These are phyloP conservation scores for Paradendryphiella salina DNA, from an alignment of 2,329 filamentous ascomycete genomes.

Conservation along the genomic window DNA sequence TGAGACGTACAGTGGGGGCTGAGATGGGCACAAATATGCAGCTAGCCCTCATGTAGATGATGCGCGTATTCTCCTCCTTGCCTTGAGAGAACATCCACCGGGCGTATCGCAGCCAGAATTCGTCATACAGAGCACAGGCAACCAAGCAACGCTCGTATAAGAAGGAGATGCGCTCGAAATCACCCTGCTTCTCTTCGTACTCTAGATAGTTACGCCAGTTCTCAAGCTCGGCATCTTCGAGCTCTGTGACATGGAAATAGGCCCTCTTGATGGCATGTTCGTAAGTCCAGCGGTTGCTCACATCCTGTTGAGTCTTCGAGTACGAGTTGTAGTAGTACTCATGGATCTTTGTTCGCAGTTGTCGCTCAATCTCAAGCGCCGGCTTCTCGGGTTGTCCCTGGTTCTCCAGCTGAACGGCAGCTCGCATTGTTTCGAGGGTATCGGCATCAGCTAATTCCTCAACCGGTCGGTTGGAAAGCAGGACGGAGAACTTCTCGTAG, in stretches of 20 bases:
- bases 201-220: slow-evolving; percentile 98
- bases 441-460: slow-evolving; percentile 72
- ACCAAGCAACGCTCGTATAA: slow-evolving; percentile 93
- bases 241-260: slow-evolving; percentile 94
- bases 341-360: slow-evolving; percentile 79
- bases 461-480: slow-evolving; percentile 72
- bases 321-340: slow-evolving; percentile 80
- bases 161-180: slow-evolving; percentile 73
- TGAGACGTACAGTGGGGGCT: slow-evolving; percentile 77
- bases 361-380: slow-evolving; percentile 80
- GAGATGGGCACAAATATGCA: slow-evolving; percentile 86
- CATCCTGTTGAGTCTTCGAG: slow-evolving; percentile 79
- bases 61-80: slow-evolving; percentile 87
- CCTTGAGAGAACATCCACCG: slow-evolving; percentile 80
- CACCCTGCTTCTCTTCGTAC: slow-evolving; percentile 86
- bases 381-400: slow-evolving; percentile 58
- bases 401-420: slow-evolving; percentile 71
- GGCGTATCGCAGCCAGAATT: slow-evolving; percentile 97
- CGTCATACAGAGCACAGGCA: slow-evolving; percentile 91
- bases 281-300: slow-evolving; percentile 90
- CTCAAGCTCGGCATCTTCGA: slow-evolving; percentile 78
- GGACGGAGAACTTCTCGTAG: slow-evolving; percentile 83
- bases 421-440: slow-evolving; percentile 67
- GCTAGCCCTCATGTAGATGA: slow-evolving; percentile 86
- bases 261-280: slow-evolving; percentile 93